Base-by-base conservation (phyloP, 345 rosid species). In the Alliaria petiolata region DNA sequence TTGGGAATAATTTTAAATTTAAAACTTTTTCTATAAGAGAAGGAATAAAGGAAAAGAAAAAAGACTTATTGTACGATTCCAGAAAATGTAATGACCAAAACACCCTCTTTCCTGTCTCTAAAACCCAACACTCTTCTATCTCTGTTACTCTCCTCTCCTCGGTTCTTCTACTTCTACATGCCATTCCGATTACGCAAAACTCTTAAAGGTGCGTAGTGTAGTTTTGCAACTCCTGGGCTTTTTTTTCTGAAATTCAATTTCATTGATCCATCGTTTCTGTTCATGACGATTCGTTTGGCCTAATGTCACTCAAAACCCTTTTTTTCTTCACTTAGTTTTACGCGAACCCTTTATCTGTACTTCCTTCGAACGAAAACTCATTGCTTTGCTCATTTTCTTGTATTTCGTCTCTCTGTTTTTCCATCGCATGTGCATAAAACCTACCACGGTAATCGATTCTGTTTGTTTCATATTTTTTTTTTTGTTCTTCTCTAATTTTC, bases 171-270 rank as follows among this genome's bases (percentile, higher is more conserved):
- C 72, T n/a, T n/a, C n/a, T n/a, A 47, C 49, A 43, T 57, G 52
- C 2, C 44, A 36, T 38, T 49, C 12, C 45, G n/a, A 62, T 65
- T n/a, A n/a, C n/a, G n/a, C n/a, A n/a, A 3, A 58, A 50, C 31
- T 50, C 4, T 31, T 7, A 22, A 33, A 71, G 78, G 78, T 74
- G 40, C 34, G 78, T 31, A 5, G 1, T 66, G n/a, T n/a, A n/a
- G 36, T 14, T 31, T 20, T 2, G 7, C 0, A 28, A 65, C 4
- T 66, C 46, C 44, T 31, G 36, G 19, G 11, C 2, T 74, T 3
- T 65, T 15, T 43, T 26, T n/a, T 16, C 51, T 6, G 45, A 64
- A 45, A 38, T 28, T 28, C 58, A 35, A 12, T 72, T 63, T 44
- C 36, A n/a, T 26, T 17, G 30, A 36, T 6, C 16, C 46, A n/a